These are phyloP conservation scores for Colletotrichum neosansevieriae DNA, from an alignment of 2,329 filamentous ascomycete genomes.

Conservation along the genomic window DNA sequence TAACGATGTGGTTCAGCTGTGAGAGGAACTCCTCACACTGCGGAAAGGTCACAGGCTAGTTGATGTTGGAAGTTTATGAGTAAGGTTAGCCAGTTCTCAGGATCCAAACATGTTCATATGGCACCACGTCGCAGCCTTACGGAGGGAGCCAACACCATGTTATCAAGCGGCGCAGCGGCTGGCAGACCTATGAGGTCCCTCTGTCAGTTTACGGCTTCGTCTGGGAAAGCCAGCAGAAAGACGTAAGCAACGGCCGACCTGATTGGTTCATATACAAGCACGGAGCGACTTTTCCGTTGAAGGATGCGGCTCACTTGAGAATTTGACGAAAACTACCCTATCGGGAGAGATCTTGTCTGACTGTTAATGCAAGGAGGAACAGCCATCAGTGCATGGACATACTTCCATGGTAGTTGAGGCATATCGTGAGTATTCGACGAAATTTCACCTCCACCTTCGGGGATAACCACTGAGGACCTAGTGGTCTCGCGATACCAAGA, in stretches of 20 bases:
- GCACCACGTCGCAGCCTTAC: background rate
- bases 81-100: no score
- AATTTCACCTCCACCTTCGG: no score
- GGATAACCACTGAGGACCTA: background rate
- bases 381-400: no score
- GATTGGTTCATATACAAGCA: background rate
- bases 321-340: background rate
- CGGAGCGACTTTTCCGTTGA: background rate
- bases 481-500: background rate
- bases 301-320: conserved; percentile 9
- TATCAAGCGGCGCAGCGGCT: background rate
- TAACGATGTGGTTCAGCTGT: no score
- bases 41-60: no score
- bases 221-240: background rate
- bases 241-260: conserved; percentile 3
- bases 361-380: no score
- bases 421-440: no score
- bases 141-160: background rate
- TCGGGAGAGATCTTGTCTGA: background rate
- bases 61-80: no score
- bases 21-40: no score
- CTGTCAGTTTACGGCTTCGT: background rate
- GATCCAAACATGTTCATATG: background rate
- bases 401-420: no score
- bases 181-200: background rate